phyloP scores from a whole-genome alignment of 75 land plant species.

The Picea sitchensis region DNA sequence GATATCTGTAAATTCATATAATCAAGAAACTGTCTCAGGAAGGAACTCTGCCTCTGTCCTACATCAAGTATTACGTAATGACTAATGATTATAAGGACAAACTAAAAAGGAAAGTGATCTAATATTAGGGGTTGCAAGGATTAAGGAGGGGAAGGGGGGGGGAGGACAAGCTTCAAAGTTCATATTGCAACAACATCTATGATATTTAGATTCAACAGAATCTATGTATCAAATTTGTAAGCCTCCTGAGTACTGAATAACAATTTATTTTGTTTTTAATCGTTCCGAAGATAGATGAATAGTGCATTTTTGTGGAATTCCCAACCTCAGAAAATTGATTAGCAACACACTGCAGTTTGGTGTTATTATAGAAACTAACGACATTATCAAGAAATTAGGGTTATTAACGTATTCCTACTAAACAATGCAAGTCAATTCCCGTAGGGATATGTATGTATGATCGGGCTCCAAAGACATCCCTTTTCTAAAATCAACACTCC shows the following conservation, averaged over 20 bases:
- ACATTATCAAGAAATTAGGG: background rate
- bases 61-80: background rate
- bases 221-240: background rate
- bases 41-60: background rate
- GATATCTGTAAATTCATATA: conserved; percentile 55
- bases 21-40: background rate
- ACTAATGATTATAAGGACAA: background rate
- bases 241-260: background rate
- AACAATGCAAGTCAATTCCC: background rate
- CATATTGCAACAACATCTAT: background rate
- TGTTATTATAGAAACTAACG: background rate
- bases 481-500: background rate
- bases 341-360: background rate
- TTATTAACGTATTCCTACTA: background rate
- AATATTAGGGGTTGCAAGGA: background rate
- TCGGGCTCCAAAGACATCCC: background rate
- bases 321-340: background rate
- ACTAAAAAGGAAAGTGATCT: background rate
- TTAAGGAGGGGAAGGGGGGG: background rate
- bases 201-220: too few species aligned
- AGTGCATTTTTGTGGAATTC: background rate
- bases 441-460: background rate
- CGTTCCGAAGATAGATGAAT: background rate
- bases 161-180: background rate
- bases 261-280: background rate